Evolutionary conservation across 768 basidiomycete genomes (phyloP).

Genomic region (Phaffia tasmanica): DNA sequence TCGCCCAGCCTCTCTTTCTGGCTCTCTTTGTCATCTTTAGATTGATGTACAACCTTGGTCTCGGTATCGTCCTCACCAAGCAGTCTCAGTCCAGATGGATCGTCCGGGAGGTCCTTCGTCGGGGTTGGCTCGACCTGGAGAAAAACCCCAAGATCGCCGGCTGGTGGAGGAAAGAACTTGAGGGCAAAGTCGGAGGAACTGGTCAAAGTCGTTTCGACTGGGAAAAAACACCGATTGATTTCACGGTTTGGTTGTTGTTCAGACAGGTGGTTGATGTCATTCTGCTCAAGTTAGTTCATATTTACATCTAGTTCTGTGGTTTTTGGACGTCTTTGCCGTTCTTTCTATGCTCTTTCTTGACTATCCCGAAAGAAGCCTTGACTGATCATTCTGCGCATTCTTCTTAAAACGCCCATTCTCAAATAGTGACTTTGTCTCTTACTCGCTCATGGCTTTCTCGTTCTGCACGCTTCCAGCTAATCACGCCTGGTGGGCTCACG

Average conservation of each 20-base stretch:
- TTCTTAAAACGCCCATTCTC: not conserved
- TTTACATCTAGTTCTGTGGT: not conserved
- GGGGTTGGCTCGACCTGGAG: constrained; percentile 76
- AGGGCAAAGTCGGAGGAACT: constrained; percentile 78
- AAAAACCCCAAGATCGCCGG: constrained; percentile 50
- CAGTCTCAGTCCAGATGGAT: constrained; percentile 96
- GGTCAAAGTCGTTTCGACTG: constrained; percentile 52
- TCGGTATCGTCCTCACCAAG: constrained; percentile 86
- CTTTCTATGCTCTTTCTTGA: not conserved
- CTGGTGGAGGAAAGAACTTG: constrained; percentile 80
- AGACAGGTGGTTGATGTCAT: constrained; percentile 44
- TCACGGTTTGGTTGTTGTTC: constrained; percentile 93
- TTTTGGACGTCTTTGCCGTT: not conserved
- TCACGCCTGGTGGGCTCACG: constrained; percentile 59
- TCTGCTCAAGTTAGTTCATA: constrained; percentile 66
- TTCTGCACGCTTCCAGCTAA: constrained; percentile 62
- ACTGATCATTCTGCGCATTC: not conserved
- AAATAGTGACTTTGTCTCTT: constrained; percentile 41
- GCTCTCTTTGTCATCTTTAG: constrained; percentile 77
- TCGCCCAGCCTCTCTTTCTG: constrained; percentile 14
- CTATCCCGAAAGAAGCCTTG: not conserved
- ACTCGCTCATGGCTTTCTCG: constrained; percentile 25
- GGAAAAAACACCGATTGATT: constrained; percentile 83
- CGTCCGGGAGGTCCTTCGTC: constrained; percentile 60
- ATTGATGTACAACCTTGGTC: constrained; percentile 76